Base-by-base conservation (phyloP, 129 eudicot species). In the Flaveria brownii region DNA sequence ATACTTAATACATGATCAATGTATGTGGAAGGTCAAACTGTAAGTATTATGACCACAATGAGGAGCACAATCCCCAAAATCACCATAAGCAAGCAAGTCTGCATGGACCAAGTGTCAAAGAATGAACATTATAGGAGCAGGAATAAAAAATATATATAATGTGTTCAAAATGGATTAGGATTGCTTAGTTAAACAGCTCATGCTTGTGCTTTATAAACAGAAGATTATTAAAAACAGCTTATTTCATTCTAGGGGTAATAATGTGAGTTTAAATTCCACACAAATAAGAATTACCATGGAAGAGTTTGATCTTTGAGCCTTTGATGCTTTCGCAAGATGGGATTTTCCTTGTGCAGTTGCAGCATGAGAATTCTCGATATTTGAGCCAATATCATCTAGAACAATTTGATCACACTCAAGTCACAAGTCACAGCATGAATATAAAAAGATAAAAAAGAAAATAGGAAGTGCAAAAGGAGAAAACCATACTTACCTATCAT, bases 1-100 rank as follows among this genome's bases (percentile, higher is more conserved):
- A 33, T 14, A 64, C 45, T 64, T 64, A 15, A 64, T 20, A 54
- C 28, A 69, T 17, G 59, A 43, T 60, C 4, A 74, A 74, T 43
- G 11, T 20, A 66, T 36, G 42, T 51, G n/a, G 64, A 51, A 76
- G 63, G 41, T 82, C 76, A 89, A 36, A 90, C 97, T 12, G 73
- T 91, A 60, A 92, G 86, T 57, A 92, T 79, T 74, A 92, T 80
- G 68, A 92, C 71, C 71, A 92, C 93, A 45, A 92, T 89, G 80
- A 92, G 96, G 76, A 92, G 90, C 80, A 92, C 85, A 39, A 92
- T 89, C 42, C 89, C 97, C 28, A 92, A 84, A 17, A 92, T 92
- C 82, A 92, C 97, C 77, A 92, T 68, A n/a, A 92, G 92, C 83
- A 89, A 82, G 87, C 97, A 92, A 36, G 91, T 86, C 97, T 92